A percentile compares a stretch with the other conserved stretches of the same genome.
Conservation (phyloP, 163 green algal species). For the Chlorella variabilis region DNA sequence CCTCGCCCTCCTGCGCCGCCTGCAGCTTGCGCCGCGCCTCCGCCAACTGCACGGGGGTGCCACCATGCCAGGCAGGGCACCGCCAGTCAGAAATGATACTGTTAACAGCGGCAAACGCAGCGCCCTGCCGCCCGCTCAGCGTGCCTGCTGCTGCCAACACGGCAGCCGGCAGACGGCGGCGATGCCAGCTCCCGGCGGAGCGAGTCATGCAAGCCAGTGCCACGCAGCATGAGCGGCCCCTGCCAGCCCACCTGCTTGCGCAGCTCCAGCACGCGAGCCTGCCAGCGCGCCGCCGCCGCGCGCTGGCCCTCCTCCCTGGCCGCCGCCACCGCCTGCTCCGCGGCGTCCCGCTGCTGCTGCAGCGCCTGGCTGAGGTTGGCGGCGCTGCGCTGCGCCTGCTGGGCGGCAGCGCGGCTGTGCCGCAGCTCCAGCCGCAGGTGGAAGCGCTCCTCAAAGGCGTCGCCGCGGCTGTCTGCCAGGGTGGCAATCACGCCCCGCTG, state of each 20-base stretch:
- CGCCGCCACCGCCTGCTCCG: background rate
- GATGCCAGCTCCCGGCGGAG: no score
- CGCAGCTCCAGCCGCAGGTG: background rate
- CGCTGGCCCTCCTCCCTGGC: background rate
- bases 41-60: background rate
- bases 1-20: background rate
- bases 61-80: no score
- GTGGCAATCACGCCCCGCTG: slow-evolving; percentile 8
- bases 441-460: slow-evolving; percentile 3
- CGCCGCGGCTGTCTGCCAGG: background rate
- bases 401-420: background rate
- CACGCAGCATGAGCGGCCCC: background rate
- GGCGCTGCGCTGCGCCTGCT: background rate
- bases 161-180: no score
- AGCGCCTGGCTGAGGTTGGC: background rate
- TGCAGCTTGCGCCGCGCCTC: background rate
- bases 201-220: background rate
- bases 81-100: no score
- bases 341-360: background rate
- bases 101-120: no score
- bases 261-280: background rate
- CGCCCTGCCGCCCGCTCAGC: no score
- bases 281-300: background rate
- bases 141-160: no score
- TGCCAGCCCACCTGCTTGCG: background rate